Percentiles rank a stretch among this genome's conserved stretches.
Conservation (phyloP, 2,329 filamentous ascomycete genomes). For the Trichoderma atrobrunneum region DNA sequence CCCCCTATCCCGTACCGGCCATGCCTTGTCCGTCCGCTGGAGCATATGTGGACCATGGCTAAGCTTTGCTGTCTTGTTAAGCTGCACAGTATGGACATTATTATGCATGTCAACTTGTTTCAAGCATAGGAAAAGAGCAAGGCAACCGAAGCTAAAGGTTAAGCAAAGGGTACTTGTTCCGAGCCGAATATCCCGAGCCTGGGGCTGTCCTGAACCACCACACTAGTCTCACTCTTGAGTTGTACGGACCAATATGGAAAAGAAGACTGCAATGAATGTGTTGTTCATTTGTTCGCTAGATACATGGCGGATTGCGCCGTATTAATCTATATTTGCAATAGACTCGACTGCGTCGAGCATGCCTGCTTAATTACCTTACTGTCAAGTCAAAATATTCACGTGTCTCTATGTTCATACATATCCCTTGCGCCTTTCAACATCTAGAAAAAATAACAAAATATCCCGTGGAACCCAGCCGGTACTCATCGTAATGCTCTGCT, state of each 20-base stretch:
- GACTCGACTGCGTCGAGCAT: constrained; percentile 7
- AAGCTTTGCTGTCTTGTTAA: not conserved
- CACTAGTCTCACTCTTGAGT: not conserved
- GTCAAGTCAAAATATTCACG: constrained; percentile 10
- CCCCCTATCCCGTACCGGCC: not conserved
- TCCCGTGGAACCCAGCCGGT: not conserved
- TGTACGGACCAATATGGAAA: not conserved
- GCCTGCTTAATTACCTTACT: not conserved
- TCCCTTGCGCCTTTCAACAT: constrained; percentile 16
- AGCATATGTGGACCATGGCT: not conserved
- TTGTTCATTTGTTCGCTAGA: constrained; percentile 7
- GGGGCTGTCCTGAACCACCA: not conserved
- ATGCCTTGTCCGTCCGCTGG: not conserved
- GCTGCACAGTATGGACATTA: not conserved
- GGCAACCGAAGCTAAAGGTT: not conserved
- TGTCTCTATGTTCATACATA: constrained; percentile 20
- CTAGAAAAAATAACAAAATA: not conserved
- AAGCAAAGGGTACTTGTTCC: not conserved
- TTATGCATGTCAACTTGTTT: not conserved
- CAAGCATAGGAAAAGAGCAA: not conserved
- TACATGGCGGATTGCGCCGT: constrained; percentile 10
- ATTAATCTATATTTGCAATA: constrained; percentile 19
- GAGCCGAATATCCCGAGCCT: constrained; percentile 1
- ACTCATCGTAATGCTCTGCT: constrained; percentile 5
- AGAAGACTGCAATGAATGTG: not conserved